Conservation (phyloP, 2,329 filamentous ascomycete species). For the Fusarium nygamai region DNA sequence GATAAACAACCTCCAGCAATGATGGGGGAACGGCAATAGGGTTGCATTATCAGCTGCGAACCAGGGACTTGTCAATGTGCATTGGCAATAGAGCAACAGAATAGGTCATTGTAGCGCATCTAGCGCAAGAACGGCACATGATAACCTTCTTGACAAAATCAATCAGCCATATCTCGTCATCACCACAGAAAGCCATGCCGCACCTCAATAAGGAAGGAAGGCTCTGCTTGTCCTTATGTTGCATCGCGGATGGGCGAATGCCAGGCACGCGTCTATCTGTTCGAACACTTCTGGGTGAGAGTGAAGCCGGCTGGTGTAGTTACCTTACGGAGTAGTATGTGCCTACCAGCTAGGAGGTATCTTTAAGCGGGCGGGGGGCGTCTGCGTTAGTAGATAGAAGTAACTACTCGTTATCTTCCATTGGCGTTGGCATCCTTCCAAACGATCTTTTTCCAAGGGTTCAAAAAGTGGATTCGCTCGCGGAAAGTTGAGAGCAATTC, state of each 20-base stretch:
- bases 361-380: slow-evolving; percentile 14
- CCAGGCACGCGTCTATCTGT: slow-evolving; percentile 37
- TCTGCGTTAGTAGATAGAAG: slow-evolving; percentile 2
- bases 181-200: slow-evolving; percentile 8
- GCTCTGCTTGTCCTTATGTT: slow-evolving; percentile 31
- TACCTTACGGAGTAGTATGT: background rate
- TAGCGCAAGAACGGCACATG: slow-evolving; percentile 28
- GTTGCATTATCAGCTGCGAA: slow-evolving; percentile 36
- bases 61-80: slow-evolving; percentile 32
- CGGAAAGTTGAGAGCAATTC: background rate
- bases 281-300: background rate
- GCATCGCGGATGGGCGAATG: slow-evolving; percentile 37
- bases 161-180: slow-evolving; percentile 29
- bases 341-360: background rate
- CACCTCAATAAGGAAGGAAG: slow-evolving; percentile 6
- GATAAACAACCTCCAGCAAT: slow-evolving; percentile 15
- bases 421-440: background rate
- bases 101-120: slow-evolving; percentile 20
- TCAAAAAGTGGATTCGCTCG: slow-evolving; percentile 26
- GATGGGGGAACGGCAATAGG: slow-evolving; percentile 32
- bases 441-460: slow-evolving; percentile 12
- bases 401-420: background rate
- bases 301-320: slow-evolving; percentile 5
- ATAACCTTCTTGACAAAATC: slow-evolving; percentile 17
- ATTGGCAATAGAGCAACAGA: slow-evolving; percentile 21